Conservation (phyloP, 1,284 basidiomycete genomes). For the Rhodotorula sp. region DNA sequence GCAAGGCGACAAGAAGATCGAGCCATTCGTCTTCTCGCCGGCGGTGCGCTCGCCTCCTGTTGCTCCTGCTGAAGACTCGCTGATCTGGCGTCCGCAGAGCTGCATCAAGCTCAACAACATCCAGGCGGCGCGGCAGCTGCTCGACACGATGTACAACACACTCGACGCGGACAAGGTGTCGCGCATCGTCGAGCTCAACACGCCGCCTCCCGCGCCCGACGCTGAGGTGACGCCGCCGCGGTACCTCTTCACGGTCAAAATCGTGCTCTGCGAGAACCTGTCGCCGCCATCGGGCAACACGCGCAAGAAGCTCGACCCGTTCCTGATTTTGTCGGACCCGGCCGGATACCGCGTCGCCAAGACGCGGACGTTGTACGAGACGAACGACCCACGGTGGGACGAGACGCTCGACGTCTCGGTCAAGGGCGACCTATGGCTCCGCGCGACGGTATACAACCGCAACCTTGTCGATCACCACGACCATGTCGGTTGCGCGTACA, state of each 20-base stretch:
- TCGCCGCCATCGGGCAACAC: conserved; percentile 68
- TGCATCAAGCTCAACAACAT: conserved; percentile 99
- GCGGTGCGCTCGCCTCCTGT: conserved; percentile 51
- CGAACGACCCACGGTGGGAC: conserved; percentile 88
- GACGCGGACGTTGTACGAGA: conserved; percentile 94
- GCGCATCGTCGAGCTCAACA: conserved; percentile 58
- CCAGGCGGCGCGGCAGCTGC: conserved; percentile 81
- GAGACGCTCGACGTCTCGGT: conserved; percentile 95
- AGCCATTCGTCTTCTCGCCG: conserved; percentile 90
- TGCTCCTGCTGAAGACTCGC: background rate
- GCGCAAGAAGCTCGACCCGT: conserved; percentile 75
- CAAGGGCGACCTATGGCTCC: conserved; percentile 79
- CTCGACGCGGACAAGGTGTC: conserved; percentile 88
- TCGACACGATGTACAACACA: conserved; percentile 91
- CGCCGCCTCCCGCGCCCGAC: conserved; percentile 28
- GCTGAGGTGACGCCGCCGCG: conserved; percentile 57
- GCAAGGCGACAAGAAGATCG: conserved; percentile 82
- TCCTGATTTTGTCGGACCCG: conserved; percentile 92
- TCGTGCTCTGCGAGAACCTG: conserved; percentile 83
- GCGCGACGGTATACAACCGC: conserved; percentile 90
- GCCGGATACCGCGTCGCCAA: conserved; percentile 86
- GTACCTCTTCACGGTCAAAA: conserved; percentile 92
- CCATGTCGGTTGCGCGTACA: conserved; percentile 78
- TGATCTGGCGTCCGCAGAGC: conserved; percentile 57
- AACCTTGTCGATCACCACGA: conserved; percentile 63